These are phyloP conservation scores for Microsporum ferrugineum DNA, from an alignment of 2,329 filamentous ascomycete species.

Conservation along the genomic window DNA sequence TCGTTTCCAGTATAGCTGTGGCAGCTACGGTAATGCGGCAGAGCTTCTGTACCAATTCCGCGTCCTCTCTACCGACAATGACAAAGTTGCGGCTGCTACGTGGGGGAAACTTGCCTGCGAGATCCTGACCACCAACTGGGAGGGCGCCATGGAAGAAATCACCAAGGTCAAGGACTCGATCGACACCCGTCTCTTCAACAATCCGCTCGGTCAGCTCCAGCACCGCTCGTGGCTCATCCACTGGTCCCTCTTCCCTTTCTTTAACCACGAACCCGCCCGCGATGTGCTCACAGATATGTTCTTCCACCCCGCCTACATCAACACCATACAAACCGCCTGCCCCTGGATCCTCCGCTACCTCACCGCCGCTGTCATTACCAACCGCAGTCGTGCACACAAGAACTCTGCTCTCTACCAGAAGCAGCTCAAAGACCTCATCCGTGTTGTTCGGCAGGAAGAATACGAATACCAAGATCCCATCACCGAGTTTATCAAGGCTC, in stretches of 20 bases:
- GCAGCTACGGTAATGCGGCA: conserved; percentile 78
- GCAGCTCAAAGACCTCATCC: conserved; percentile 93
- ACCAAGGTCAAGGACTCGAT: conserved; percentile 84
- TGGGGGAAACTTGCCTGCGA: conserved; percentile 98
- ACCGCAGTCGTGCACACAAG: conserved; percentile 70
- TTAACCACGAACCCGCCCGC: conserved; percentile 88
- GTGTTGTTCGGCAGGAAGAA: conserved; percentile 89
- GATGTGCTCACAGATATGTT: conserved; percentile 90
- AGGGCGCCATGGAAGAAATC: conserved; percentile 79
- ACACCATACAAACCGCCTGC: conserved; percentile 96
- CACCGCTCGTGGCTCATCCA: conserved; percentile 96
- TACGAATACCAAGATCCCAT: conserved; percentile 97
- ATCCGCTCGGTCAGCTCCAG: conserved; percentile 86
- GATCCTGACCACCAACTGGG: conserved; percentile 92
- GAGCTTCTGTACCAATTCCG: conserved; percentile 97
- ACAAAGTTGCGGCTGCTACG: conserved; percentile 88
- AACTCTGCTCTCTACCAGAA: conserved; percentile 78
- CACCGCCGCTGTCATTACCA: conserved; percentile 86
- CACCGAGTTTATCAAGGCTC: conserved; percentile 88
- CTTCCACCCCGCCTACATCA: conserved; percentile 96
- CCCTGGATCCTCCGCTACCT: conserved; percentile 95
- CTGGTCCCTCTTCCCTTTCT: conserved; percentile 98
- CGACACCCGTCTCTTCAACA: conserved; percentile 90
- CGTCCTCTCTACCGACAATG: conserved; percentile 94
- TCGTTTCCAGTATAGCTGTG: conserved; percentile 95